Evolutionary conservation across 768 basidiomycete genomes (phyloP).

Genomic region (Suillus placidus): DNA sequence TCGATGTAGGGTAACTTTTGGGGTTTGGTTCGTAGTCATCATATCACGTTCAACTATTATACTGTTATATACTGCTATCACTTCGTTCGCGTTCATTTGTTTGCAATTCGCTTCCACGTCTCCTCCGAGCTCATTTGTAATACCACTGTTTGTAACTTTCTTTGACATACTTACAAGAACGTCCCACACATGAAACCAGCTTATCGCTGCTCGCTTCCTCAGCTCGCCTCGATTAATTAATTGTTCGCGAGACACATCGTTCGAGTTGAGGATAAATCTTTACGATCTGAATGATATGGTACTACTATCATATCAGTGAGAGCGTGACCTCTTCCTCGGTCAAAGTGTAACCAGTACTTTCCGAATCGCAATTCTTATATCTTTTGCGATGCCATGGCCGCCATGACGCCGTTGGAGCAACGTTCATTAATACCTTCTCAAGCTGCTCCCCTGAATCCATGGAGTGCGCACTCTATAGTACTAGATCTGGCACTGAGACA

Average conservation of each 20-base stretch:
- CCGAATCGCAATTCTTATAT: not conserved
- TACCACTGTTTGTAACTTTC: not conserved
- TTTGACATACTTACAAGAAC: not conserved
- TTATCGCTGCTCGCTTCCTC: slow-evolving; percentile 7
- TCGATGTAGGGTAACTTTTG: not conserved
- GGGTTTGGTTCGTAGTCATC: too few relatives aligned
- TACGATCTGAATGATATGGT: not conserved
- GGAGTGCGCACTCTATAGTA: not conserved
- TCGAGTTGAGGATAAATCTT: not conserved
- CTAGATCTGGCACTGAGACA: not conserved
- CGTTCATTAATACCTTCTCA: not conserved
- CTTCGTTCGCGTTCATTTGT: not conserved
- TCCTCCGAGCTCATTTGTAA: slow-evolving; percentile 2
- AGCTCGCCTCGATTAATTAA: not conserved
- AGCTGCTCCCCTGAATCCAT: not conserved
- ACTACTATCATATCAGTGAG: not conserved
- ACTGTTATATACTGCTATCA: not conserved
- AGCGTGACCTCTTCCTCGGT: not conserved
- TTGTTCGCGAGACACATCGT: not conserved
- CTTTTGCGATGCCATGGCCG: not conserved
- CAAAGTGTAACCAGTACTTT: not conserved
- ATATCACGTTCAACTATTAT: not conserved
- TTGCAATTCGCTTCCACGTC: not conserved
- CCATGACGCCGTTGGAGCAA: not conserved
- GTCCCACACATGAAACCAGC: not conserved